Percentiles rank a stretch among this genome's conserved stretches.
Conservation (phyloP, 2,329 filamentous ascomycete genomes). For the Aureobasidium leucospermi region DNA sequence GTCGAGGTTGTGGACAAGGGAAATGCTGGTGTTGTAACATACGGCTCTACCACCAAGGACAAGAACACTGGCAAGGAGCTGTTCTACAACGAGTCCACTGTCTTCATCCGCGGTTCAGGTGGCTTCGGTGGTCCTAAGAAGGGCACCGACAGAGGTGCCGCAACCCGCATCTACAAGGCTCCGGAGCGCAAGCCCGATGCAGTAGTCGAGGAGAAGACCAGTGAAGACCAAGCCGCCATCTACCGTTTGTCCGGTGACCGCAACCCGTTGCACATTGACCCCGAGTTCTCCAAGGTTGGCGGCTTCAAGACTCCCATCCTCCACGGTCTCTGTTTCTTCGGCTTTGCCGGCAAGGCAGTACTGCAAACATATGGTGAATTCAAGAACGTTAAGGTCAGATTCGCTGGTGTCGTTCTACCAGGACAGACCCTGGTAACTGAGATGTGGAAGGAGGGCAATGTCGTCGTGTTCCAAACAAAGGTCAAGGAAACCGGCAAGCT, state of each 20-base stretch:
- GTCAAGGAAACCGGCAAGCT: conserved; percentile 91
- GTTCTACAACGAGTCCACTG: conserved; percentile 94
- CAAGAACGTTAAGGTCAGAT: conserved; percentile 89
- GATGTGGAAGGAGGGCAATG: conserved; percentile 84
- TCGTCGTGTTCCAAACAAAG: conserved; percentile 76
- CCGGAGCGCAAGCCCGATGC: conserved; percentile 72
- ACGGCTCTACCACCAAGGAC: conserved; percentile 73
- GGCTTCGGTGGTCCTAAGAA: conserved; percentile 83
- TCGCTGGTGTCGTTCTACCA: conserved; percentile 76
- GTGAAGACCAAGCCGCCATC: conserved; percentile 82
- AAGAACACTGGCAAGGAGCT: conserved; percentile 79
- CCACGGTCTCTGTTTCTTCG: conserved; percentile 94
- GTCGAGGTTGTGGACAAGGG: conserved; percentile 97
- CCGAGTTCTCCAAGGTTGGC: conserved; percentile 85
- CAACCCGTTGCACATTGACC: conserved; percentile 95
- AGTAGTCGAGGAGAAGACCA: conserved; percentile 78
- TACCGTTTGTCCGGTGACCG: conserved; percentile 92
- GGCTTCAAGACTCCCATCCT: conserved; percentile 93
- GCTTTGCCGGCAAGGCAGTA: conserved; percentile 83
- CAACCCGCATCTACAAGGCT: conserved; percentile 70
- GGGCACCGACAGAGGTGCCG: conserved; percentile 67
- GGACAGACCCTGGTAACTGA: conserved; percentile 87
- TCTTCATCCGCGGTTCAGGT: conserved; percentile 85
- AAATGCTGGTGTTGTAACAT: conserved; percentile 74
- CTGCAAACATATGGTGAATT: conserved; percentile 74